phyloP scores from a whole-genome alignment of 1,284 basidiomycete genomes.

The Moesziomyces parantarcticus region DNA sequence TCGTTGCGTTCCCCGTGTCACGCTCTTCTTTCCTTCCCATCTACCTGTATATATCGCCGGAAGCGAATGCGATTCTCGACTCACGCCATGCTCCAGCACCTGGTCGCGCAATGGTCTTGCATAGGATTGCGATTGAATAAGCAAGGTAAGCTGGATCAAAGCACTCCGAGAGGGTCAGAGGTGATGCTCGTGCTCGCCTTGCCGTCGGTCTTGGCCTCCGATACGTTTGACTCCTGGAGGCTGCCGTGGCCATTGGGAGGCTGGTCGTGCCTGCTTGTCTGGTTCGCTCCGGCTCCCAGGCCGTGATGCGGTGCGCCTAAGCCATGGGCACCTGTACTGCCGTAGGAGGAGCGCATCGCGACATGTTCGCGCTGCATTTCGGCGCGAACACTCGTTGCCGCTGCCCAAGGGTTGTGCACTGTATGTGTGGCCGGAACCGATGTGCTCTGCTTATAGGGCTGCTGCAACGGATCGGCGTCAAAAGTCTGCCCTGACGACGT shows the following conservation, averaged over 20 bases:
- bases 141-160: not conserved
- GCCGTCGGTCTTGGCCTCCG: slow-evolving; percentile 6
- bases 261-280: slow-evolving; percentile 17
- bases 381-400: slow-evolving; percentile 17
- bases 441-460: not conserved
- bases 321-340: not conserved
- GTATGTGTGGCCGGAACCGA: slow-evolving; percentile 1
- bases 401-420: slow-evolving; percentile 41
- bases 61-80: not conserved
- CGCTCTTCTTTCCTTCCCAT: not conserved
- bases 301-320: slow-evolving; percentile 2
- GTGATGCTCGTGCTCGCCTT: slow-evolving; percentile 8
- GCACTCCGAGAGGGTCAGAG: slow-evolving; percentile 38
- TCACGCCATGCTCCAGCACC: too few species aligned
- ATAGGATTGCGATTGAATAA: not conserved
- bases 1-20: slow-evolving; percentile 1
- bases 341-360: slow-evolving; percentile 22
- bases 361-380: slow-evolving; percentile 47
- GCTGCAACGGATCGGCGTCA: not conserved
- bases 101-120: too few species aligned
- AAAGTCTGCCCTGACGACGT: not conserved
- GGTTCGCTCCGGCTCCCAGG: slow-evolving; percentile 4
- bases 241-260: not conserved
- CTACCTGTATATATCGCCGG: slow-evolving; percentile 2
- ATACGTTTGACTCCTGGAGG: not conserved